These are phyloP conservation scores for Alternaria solani DNA, from an alignment of 2,329 filamentous ascomycete genomes.

Conservation along the genomic window DNA sequence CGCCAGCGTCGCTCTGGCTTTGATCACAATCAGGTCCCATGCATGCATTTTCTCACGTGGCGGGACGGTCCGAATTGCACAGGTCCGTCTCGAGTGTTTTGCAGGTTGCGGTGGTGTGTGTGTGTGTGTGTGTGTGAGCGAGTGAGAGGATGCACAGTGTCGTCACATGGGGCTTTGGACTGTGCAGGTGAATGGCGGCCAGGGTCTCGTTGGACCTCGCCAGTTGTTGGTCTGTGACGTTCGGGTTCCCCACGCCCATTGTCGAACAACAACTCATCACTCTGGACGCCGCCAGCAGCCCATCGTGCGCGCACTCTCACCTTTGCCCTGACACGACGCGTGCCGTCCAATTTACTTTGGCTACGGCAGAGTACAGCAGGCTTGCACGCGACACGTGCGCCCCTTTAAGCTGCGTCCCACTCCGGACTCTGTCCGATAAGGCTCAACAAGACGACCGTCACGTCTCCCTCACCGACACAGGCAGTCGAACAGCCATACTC, in stretches of 20 bases:
- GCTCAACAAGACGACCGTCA: slow-evolving; percentile 30
- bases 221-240: slow-evolving; percentile 28
- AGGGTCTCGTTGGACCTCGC: slow-evolving; percentile 25
- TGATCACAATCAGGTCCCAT: not conserved
- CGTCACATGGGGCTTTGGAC: slow-evolving; percentile 16
- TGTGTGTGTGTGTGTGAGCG: not conserved
- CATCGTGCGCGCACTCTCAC: slow-evolving; percentile 21
- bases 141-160: slow-evolving; percentile 10
- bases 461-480: slow-evolving; percentile 18
- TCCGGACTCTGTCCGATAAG: slow-evolving; percentile 32
- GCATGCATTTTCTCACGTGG: slow-evolving; percentile 10
- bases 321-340: slow-evolving; percentile 24
- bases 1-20: not conserved
- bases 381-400: slow-evolving; percentile 28
- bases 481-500: slow-evolving; percentile 24
- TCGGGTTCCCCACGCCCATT: slow-evolving; percentile 29
- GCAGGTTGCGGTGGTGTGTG: not conserved
- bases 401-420: slow-evolving; percentile 32
- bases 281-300: slow-evolving; percentile 34
- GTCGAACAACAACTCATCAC: slow-evolving; percentile 34
- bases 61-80: slow-evolving; percentile 1
- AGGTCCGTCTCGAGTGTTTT: not conserved
- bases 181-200: slow-evolving; percentile 25
- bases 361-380: slow-evolving; percentile 47
- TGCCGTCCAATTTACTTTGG: slow-evolving; percentile 57